Base-by-base conservation (phyloP, 768 basidiomycete genomes). In the Psilocybe cubensis region DNA sequence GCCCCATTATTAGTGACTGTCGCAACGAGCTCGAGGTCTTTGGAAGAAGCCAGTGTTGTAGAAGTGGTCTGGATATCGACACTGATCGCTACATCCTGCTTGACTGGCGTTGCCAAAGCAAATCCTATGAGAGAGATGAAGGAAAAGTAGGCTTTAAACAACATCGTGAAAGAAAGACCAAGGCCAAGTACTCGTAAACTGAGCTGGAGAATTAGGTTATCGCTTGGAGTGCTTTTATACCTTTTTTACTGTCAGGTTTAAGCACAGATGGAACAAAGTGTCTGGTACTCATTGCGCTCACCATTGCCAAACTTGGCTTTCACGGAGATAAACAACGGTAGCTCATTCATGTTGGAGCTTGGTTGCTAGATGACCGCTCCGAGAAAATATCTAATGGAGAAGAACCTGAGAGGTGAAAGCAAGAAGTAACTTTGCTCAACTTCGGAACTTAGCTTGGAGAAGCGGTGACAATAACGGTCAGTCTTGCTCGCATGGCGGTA, bases 1-100 rank as follows among this genome's bases (percentile, higher is more conserved):
- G 72, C 57, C 21, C 77, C 77, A 27, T 62, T 70, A 66, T 81
- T 80, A 27, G 68, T 79, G 14, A 81, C 71, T 8, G 74, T 61
- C 4, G 79, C 78, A 23, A 71, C 73, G 63, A 80, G 69, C 58
- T 72, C 71, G 62, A 80, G 69, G 52, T 75, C 74, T 9, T 71
- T 67, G 59, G 79, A 58, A 4, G 80, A 78, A 12, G 45, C 7
- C 45, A n/a, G n/a, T 27, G 23, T 47, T 58, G 66, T 55, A 63
- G 43, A 23, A 72, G 45, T 3, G 66, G 65, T 24, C 68, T 54
- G 38, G 77, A 38, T 46, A 24, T 66, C 62, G 46, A 79, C 75
- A 21, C 60, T 64, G 54, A 78, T 60, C 5, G 64, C 66, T 23
- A 70, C 69, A 35, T 68, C 70, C 40, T 72, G 65, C 60, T 68